A percentile compares a stretch with the other conserved stretches of the same genome.
Conservation (phyloP, 305 asterid species). For the Withania somnifera region DNA sequence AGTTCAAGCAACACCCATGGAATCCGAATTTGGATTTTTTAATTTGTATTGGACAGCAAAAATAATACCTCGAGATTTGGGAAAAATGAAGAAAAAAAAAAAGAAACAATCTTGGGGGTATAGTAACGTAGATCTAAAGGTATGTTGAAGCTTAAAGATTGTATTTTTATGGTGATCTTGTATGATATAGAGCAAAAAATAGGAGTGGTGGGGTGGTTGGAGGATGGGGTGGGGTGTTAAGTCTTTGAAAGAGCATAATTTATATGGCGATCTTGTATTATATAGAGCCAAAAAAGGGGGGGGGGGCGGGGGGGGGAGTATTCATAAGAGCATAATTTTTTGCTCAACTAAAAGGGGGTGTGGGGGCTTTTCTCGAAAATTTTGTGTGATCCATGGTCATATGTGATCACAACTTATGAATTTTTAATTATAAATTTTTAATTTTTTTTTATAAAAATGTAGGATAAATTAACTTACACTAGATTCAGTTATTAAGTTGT, state of each 20-base stretch:
- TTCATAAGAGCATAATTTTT: no score
- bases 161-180: background rate
- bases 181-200: background rate
- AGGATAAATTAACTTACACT: no score
- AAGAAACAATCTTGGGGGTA: constrained; percentile 1
- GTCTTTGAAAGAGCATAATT: background rate
- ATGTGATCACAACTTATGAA: no score
- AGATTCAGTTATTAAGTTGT: no score
- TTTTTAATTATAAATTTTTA: no score
- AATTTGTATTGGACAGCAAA: background rate
- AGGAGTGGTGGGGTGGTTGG: background rate
- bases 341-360: no score
- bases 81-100: constrained; percentile 19
- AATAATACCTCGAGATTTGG: constrained; percentile 57
- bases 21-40: constrained; percentile 19
- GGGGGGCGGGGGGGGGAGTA: no score
- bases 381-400: no score
- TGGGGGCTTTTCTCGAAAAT: no score
- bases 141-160: background rate
- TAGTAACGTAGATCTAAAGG: constrained; percentile 15
- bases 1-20: background rate
- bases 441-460: no score
- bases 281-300: no score
- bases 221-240: background rate
- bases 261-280: no score